These are phyloP conservation scores for Globisporangium uncinulatum DNA, from an alignment of 352 stramenopile species.

Conservation along the genomic window DNA sequence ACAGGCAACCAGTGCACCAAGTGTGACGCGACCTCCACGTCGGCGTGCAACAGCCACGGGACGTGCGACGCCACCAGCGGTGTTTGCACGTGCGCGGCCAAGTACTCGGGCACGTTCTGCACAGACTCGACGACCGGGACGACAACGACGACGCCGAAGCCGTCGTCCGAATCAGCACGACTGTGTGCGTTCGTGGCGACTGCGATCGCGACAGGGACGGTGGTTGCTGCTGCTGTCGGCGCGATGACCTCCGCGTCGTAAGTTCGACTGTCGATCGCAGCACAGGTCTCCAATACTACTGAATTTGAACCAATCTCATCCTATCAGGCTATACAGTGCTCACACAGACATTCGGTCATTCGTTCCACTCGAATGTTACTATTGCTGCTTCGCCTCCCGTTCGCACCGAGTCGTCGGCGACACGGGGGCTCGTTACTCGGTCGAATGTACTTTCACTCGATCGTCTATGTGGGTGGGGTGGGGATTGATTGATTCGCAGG, in stretches of 20 bases:
- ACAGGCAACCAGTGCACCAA: slow-evolving; percentile 58
- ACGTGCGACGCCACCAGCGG: slow-evolving; percentile 31
- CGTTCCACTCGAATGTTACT: neutral
- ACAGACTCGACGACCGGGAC: slow-evolving; percentile 7
- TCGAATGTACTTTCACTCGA: neutral
- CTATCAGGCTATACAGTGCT: no score
- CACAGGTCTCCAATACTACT: neutral
- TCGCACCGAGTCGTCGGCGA: neutral
- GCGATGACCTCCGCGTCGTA: slow-evolving; percentile 28
- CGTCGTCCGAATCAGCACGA: neutral
- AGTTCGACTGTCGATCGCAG: neutral
- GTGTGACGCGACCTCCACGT: slow-evolving; percentile 36
- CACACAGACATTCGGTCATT: no score
- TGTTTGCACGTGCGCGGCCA: slow-evolving; percentile 43
- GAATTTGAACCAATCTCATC: no score
- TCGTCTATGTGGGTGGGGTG: neutral
- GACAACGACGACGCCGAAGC: neutral
- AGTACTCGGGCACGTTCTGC: slow-evolving; percentile 69
- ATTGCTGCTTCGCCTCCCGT: neutral
- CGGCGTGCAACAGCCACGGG: slow-evolving; percentile 43
- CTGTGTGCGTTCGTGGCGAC: slow-evolving; percentile 13
- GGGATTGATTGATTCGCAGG: no score
- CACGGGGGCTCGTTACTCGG: neutral
- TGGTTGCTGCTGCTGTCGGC: slow-evolving; percentile 8
- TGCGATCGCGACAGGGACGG: slow-evolving; percentile 6